These are phyloP conservation scores for Serendipita vermifera DNA, from an alignment of 768 basidiomycete species.

Conservation along the genomic window DNA sequence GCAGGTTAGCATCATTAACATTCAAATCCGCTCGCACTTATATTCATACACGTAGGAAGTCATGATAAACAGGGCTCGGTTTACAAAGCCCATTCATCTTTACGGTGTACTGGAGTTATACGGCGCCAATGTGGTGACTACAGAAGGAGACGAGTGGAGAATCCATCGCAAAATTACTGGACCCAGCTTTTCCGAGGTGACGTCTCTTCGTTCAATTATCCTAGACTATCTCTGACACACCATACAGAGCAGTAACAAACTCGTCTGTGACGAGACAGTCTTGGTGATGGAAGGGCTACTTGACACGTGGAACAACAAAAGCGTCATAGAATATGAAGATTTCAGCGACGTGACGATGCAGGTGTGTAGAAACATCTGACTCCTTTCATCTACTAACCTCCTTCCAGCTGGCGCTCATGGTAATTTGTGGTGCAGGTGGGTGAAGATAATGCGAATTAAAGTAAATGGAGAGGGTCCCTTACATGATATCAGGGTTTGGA, in stretches of 20 bases:
- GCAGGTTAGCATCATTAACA: neutral
- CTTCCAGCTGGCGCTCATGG: neutral
- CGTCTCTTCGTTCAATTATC: constrained; percentile 10
- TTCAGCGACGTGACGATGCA: constrained; percentile 13
- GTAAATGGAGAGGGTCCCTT: no score
- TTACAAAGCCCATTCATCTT: neutral
- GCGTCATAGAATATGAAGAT: constrained; percentile 10
- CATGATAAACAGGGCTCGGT: neutral
- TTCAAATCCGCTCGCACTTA: neutral
- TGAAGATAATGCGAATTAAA: no score
- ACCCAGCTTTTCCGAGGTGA: constrained; percentile 13
- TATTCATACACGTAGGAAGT: neutral
- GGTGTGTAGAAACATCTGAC: no score
- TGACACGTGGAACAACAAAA: no score
- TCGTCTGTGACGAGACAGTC: constrained; percentile 14
- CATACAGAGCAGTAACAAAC: constrained; percentile 9
- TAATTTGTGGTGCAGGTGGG: neutral
- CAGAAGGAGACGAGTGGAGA: constrained; percentile 13
- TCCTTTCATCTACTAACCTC: no score
- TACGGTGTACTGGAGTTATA: neutral
- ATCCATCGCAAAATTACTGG: constrained; percentile 15
- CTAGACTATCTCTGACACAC: neutral
- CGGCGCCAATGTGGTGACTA: constrained; percentile 11
- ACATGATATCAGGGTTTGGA: neutral
- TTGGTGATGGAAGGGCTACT: constrained; percentile 5